Conservation (phyloP, 2,329 filamentous ascomycete genomes). For the Akanthomyces dipterigenus region DNA sequence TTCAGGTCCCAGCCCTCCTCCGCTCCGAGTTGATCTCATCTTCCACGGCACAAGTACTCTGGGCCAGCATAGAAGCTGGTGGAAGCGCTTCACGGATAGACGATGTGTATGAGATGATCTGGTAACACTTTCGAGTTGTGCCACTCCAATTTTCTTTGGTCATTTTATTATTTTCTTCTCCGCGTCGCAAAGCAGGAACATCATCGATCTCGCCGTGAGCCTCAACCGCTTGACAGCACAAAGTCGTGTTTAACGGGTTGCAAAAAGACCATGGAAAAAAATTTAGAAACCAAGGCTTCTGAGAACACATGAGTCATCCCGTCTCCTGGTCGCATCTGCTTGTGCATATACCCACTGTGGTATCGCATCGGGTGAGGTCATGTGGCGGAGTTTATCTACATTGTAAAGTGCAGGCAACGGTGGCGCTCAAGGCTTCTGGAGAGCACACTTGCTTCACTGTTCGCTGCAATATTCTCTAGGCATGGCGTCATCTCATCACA, state of each 20-base stretch:
- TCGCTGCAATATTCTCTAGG: not conserved
- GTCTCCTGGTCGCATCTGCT: not conserved
- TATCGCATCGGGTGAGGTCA: not conserved
- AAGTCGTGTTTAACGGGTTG: not conserved
- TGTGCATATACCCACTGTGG: not conserved
- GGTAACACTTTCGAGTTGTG: too few species aligned
- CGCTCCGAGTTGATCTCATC: not conserved
- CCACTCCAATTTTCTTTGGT: too few species aligned
- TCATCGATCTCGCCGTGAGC: too few species aligned
- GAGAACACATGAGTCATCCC: not conserved
- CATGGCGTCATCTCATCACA: not conserved
- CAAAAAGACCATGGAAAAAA: too few species aligned
- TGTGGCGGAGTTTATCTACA: constrained; percentile 5
- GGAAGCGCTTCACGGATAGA: not conserved
- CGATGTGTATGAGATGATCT: not conserved
- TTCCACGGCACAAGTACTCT: not conserved
- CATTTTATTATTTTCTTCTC: too few species aligned
- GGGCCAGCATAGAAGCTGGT: not conserved
- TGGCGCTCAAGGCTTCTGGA: not conserved
- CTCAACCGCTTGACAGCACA: not conserved
- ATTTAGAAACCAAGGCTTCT: not conserved
- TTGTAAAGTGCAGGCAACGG: not conserved
- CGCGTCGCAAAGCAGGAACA: too few species aligned
- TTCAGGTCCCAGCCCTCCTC: too few species aligned
- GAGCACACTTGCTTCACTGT: not conserved